Percentiles rank a stretch among this genome's conserved stretches.
Conservation (phyloP, 1,139 yeast genomes). For the Waltiozyma sp. region DNA sequence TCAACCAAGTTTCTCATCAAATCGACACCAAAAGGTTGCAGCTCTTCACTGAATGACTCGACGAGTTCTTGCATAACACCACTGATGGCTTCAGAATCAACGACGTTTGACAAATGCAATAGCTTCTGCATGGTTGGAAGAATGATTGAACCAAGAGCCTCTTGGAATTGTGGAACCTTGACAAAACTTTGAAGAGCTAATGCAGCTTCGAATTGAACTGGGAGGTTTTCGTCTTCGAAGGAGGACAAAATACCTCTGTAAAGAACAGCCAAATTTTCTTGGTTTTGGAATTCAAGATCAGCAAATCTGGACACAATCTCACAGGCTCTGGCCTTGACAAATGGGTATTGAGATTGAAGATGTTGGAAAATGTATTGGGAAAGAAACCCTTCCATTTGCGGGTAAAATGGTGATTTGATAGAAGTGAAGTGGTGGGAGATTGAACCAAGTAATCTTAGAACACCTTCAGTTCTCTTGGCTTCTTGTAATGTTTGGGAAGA, state of each 20-base stretch:
- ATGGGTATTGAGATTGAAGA: conserved; percentile 53
- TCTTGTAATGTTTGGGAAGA: conserved; percentile 37
- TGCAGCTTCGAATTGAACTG: conserved; percentile 78
- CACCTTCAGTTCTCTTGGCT: conserved; percentile 73
- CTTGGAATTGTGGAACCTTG: conserved; percentile 52
- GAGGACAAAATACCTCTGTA: conserved; percentile 61
- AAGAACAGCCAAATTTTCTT: conserved; percentile 37
- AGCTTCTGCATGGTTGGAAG: conserved; percentile 77
- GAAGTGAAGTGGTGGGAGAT: conserved; percentile 49
- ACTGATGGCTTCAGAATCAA: conserved; percentile 80
- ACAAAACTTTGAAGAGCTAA: conserved; percentile 77
- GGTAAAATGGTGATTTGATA: conserved; percentile 46
- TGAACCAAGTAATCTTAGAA: conserved; percentile 66
- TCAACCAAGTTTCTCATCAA: conserved; percentile 70
- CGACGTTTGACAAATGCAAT: conserved; percentile 62
- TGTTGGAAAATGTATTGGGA: conserved; percentile 60
- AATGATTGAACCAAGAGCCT: conserved; percentile 55
- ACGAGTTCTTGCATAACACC: conserved; percentile 95
- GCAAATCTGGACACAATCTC: conserved; percentile 66
- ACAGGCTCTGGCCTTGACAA: conserved; percentile 75
- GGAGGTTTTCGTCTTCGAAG: conserved; percentile 50
- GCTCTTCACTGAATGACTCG: conserved; percentile 74
- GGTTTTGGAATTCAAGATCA: conserved; percentile 44
- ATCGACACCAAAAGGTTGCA: conserved; percentile 89
- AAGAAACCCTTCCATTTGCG: conserved; percentile 63